Percentiles rank a stretch among this genome's conserved stretches.
phyloP scores from a whole-genome alignment of 306 rosid species.

The Myrica gale region DNA sequence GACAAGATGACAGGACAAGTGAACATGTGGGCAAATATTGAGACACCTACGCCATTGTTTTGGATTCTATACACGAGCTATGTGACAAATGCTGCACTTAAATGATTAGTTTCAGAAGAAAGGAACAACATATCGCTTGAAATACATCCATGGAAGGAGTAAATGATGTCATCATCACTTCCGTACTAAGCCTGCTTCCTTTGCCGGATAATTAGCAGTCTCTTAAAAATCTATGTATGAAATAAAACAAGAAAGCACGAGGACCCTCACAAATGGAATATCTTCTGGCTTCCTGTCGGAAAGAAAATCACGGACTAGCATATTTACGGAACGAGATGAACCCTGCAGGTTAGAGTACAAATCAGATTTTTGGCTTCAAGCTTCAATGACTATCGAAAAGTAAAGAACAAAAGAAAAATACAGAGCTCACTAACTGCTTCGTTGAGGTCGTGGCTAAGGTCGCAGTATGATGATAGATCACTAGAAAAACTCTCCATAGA shows the following conservation, averaged over 20 bases:
- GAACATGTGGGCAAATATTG: neutral
- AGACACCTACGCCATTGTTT: neutral
- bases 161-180: neutral
- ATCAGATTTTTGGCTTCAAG: slow-evolving; percentile 7
- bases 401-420: slow-evolving; percentile 11
- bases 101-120: neutral
- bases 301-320: slow-evolving; percentile 64
- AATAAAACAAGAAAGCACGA: neutral
- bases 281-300: slow-evolving; percentile 69
- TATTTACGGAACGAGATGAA: slow-evolving; percentile 48
- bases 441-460: slow-evolving; percentile 35
- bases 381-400: slow-evolving; percentile 7
- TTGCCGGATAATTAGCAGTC: neutral
- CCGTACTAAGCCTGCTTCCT: neutral
- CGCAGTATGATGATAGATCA: slow-evolving; percentile 42
- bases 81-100: neutral
- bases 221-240: neutral
- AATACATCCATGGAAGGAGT: neutral
- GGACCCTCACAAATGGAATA: slow-evolving; percentile 66
- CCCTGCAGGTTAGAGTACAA: slow-evolving; percentile 45
- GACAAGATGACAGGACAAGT: neutral
- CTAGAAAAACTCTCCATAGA: slow-evolving; percentile 41
- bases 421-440: slow-evolving; percentile 57
- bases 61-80: neutral
- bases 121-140: neutral